Percentiles rank a stretch among this genome's conserved stretches.
Evolutionary conservation across 225 moss, liverwort and hornwort species (phyloP).

Genomic region (Neckera pumila): DNA sequence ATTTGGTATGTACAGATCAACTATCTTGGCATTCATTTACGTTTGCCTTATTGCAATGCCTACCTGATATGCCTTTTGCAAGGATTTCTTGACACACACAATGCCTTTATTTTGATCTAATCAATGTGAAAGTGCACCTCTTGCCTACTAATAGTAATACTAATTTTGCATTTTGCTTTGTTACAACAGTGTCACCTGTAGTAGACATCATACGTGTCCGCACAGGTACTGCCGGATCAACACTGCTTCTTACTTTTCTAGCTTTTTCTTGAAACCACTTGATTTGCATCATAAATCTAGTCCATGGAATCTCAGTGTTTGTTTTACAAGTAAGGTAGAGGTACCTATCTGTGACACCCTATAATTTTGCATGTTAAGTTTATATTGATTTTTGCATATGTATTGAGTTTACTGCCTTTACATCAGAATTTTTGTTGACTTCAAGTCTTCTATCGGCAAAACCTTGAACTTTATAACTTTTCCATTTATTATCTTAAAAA

Average conservation of each 20-base stretch:
- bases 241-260: background rate
- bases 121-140: background rate
- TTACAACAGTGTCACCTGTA: slow-evolving; percentile 53
- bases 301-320: background rate
- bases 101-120: background rate
- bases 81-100: background rate
- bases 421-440: background rate
- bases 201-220: slow-evolving; percentile 65
- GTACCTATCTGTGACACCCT: background rate
- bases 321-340: background rate
- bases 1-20: slow-evolving; percentile 33
- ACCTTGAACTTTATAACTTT: background rate
- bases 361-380: background rate
- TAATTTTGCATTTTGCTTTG: background rate
- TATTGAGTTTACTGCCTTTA: background rate
- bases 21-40: background rate
- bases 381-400: background rate
- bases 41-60: background rate
- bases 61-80: background rate
- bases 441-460: background rate
- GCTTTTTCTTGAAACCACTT: background rate
- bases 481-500: background rate
- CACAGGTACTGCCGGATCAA: slow-evolving; percentile 28
- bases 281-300: background rate
- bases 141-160: background rate